These are phyloP conservation scores for Simmondsia chinensis DNA, from an alignment of 148 eudicot species.

Conservation along the genomic window DNA sequence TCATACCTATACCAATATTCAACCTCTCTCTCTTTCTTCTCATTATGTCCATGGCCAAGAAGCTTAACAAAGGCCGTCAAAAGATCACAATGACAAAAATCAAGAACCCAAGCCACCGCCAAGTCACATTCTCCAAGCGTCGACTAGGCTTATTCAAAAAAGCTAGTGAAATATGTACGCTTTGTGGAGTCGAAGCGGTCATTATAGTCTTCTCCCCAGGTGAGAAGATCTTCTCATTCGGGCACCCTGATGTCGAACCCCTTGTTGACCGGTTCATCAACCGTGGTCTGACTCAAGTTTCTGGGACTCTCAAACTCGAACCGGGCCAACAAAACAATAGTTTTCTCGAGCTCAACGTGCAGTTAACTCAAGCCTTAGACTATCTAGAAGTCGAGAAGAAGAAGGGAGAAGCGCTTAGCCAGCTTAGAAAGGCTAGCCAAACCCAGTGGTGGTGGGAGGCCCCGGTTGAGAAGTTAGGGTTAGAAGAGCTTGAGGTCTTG, in stretches of 20 bases:
- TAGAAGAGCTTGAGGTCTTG: conserved; percentile 29
- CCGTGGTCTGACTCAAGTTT: conserved; percentile 19
- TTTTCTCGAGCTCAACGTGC: conserved; percentile 24
- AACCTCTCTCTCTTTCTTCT: not conserved
- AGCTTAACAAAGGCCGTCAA: conserved; percentile 42
- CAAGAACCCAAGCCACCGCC: conserved; percentile 40
- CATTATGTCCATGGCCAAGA: conserved; percentile 32
- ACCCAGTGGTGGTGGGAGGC: conserved; percentile 49
- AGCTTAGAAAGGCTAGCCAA: conserved; percentile 18
- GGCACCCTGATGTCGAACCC: conserved; percentile 34
- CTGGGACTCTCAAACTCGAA: conserved; percentile 1
- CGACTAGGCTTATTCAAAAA: conserved; percentile 53
- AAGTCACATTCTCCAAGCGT: conserved; percentile 59
- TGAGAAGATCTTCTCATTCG: conserved; percentile 40
- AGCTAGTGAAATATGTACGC: conserved; percentile 46
- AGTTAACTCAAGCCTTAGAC: conserved; percentile 27
- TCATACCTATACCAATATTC: not conserved
- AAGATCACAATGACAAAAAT: conserved; percentile 56
- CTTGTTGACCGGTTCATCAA: conserved; percentile 27
- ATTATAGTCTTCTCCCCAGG: conserved; percentile 46
- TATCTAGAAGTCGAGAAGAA: conserved; percentile 30
- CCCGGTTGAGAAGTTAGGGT: conserved; percentile 32
- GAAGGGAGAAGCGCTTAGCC: conserved; percentile 24
- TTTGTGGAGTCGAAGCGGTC: conserved; percentile 37
- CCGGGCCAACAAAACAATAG: conserved; percentile 14